Conservation (phyloP, 2,329 filamentous ascomycete species). For the Penicillium sp. region DNA sequence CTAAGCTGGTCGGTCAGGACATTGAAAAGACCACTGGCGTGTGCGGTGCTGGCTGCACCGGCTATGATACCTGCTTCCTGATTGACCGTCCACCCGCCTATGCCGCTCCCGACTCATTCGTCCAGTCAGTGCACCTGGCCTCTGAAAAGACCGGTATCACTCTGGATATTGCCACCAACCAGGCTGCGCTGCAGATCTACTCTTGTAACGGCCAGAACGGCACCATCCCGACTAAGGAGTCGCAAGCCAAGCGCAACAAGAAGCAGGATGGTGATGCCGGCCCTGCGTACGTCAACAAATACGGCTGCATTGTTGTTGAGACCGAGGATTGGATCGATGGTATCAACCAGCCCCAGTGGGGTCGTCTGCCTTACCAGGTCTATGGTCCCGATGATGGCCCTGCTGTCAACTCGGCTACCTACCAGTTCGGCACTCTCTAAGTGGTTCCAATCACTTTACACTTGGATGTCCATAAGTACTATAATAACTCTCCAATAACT, state of each 20-base stretch:
- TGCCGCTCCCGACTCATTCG: slow-evolving; percentile 31
- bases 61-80: slow-evolving; percentile 64
- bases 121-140: slow-evolving; percentile 55
- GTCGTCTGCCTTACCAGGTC: slow-evolving; percentile 48
- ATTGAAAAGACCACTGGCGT: slow-evolving; percentile 61
- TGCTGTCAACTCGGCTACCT: slow-evolving; percentile 42
- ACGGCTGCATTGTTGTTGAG: slow-evolving; percentile 85
- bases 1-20: slow-evolving; percentile 72
- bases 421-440: slow-evolving; percentile 42
- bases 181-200: slow-evolving; percentile 85
- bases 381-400: slow-evolving; percentile 39
- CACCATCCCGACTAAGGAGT: slow-evolving; percentile 42
- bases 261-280: slow-evolving; percentile 47
- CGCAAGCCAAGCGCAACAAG: slow-evolving; percentile 49
- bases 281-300: slow-evolving; percentile 52
- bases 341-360: slow-evolving; percentile 89
- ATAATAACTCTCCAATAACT: slow-evolving; percentile 4
- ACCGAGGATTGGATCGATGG: slow-evolving; percentile 91
- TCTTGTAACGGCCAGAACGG: slow-evolving; percentile 74
- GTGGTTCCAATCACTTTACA: background rate
- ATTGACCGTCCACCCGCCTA: slow-evolving; percentile 41
- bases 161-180: slow-evolving; percentile 74
- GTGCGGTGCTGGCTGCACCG: slow-evolving; percentile 76
- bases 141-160: slow-evolving; percentile 73
- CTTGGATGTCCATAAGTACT: background rate